Evolutionary conservation across 805 yeast genomes (phyloP).

Genomic region (Monosporozyma yasuniensis): DNA sequence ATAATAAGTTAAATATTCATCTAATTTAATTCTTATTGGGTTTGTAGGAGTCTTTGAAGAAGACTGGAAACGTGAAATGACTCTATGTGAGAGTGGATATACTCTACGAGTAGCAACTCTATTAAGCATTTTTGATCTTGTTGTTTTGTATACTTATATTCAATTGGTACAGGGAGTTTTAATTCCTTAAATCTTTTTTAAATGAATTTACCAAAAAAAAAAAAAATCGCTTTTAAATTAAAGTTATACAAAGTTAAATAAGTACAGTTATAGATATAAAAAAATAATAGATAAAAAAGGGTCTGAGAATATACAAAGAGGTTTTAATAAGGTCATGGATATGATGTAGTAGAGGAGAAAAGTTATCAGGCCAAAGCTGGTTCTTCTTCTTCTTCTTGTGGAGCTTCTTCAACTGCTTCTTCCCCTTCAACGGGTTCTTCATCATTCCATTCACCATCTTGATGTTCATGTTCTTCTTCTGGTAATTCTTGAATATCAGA

Average conservation of each 20-base stretch:
- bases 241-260: too few species aligned
- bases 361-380: background rate
- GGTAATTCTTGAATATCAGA: background rate
- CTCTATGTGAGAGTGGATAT: background rate
- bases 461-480: background rate
- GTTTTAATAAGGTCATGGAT: too few species aligned
- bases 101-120: background rate
- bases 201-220: too few species aligned
- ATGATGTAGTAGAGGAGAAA: too few species aligned
- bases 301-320: background rate
- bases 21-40: constrained; percentile 11
- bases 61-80: background rate
- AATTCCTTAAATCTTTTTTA: background rate
- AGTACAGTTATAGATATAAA: background rate
- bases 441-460: background rate
- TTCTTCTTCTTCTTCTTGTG: background rate
- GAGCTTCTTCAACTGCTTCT: background rate
- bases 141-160: background rate
- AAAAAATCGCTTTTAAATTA: background rate
- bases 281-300: background rate
- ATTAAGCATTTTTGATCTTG: background rate
- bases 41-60: constrained; percentile 17
- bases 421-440: constrained; percentile 1
- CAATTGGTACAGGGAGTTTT: background rate
- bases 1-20: constrained; percentile 29